Base-by-base conservation (phyloP, 2,329 filamentous ascomycete species). In the Colletotrichum sojae region DNA sequence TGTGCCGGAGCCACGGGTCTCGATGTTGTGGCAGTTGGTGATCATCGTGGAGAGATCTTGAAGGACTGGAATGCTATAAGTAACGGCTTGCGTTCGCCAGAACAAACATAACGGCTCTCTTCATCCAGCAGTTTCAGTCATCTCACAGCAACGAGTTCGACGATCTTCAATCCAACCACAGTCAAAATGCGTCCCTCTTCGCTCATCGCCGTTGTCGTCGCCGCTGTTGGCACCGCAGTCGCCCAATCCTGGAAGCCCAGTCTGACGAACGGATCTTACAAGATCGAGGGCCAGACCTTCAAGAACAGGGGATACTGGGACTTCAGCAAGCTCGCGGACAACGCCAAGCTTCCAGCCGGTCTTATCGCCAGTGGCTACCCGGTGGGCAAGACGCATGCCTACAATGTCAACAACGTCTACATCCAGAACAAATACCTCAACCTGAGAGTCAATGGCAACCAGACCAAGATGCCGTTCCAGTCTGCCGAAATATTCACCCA, bases 381-480 rank as follows among this genome's bases (percentile, higher is more conserved):
- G 0, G 71, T 72, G 6, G 62, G 69, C 13, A 51, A 60, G 8
- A 71, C 62, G 0, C 71, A 72, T n/a, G 13, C 27, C 2, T 76
- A 67, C 22, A 64, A 39, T 0, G 6, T 69, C 0, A 62, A 68
- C 2, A 75, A 75, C 1, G 72, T 72, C 1, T 70, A 57, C 10
- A 58, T 78, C 25, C 45, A 54, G n/a, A 71, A 75, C 45, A 75
- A 75, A 1, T 78, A 78, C 61, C 74, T 78, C 13, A 71, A 78
- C 57, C 75, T 78, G 20, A 58, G 67, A 3, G 76, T 78, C 13
- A 62, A 69, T 8, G 76, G 76, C 5, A 71, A 73, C 0, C 76
- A 78, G 49, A 73, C 59, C 13, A 31, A 40, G 0, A 73, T 61
- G 70, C 76, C 76, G 0, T 76, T 75, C 56, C 72, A 62, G 27